Base-by-base conservation (phyloP, 371 early-diverging fungal genomes). In the Nematocida ironsii region DNA sequence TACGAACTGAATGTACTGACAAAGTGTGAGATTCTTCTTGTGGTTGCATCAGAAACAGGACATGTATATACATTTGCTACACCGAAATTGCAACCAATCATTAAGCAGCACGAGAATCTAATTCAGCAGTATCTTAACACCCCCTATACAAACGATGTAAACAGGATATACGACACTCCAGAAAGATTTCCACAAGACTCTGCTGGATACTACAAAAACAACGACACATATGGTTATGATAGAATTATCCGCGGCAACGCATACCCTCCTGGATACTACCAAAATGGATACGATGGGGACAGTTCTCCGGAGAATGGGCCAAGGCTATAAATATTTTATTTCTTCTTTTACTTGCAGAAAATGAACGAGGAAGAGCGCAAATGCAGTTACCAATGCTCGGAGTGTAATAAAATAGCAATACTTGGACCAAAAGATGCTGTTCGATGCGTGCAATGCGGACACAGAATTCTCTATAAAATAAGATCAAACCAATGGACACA, bases 11-110 rank as follows among this genome's bases (percentile, higher is more conserved):
- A 91, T 84, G 93, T 94, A 3, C 88, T 97, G 68, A 96, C 98
- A 1, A 95, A 96, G 70, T 94, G 96, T 2, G 94, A 97, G 86
- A 93, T 96, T 54, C 89, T 96, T 70, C 88, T 97, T 57, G 92
- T 96, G 9, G 95, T 95, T 20, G 93, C 95, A 3, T 96, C 94
- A 86, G 86, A 86, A 74, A 94, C 94, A 27, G 96, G 96, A 27
- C 91, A 94, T 83, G 96, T 97, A 5, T 96, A 95, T 87, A 95
- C 97, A 0, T 96, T 94, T 86, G 94, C 96, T 13, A 96, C 97
- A 3, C 91, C 93, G 18, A 95, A 94, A 87, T 89, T 97, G 54
- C 94, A 94, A 86, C 94, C 94, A 13, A 89, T 97, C 40, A 93
- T 97, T 48, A 92, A 93, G 16, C 91, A 93, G 85, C 90, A 94